Conservation (phyloP, 2,329 filamentous ascomycete species). For the Teratosphaeria zuluensis region DNA sequence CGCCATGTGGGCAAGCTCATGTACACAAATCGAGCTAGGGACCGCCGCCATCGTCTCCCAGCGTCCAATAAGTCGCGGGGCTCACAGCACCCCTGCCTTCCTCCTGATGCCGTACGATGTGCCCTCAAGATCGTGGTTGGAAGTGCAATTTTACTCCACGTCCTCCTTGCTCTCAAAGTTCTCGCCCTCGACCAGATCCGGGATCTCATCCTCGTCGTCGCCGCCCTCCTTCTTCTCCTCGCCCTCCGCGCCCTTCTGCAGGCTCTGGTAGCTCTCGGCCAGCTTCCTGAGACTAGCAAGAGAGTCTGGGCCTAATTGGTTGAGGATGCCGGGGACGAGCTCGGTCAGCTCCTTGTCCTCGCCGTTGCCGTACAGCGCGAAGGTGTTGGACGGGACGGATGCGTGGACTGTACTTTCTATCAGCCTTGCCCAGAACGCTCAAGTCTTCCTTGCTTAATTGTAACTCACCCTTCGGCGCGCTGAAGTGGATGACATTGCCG, state of each 20-base stretch:
- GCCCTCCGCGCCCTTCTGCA: slow-evolving; percentile 86
- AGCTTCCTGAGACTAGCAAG: slow-evolving; percentile 96
- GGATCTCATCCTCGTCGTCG: slow-evolving; percentile 68
- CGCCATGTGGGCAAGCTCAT: neutral
- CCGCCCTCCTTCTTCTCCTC: slow-evolving; percentile 61
- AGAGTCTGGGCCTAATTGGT: slow-evolving; percentile 97
- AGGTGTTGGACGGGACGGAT: slow-evolving; percentile 95
- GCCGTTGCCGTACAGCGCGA: slow-evolving; percentile 96
- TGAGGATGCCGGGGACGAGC: slow-evolving; percentile 97
- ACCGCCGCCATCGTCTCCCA: neutral
- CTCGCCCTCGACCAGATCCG: slow-evolving; percentile 91
- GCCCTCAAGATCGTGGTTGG: neutral
- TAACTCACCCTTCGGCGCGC: slow-evolving; percentile 82
- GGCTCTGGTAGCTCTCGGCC: slow-evolving; percentile 97
- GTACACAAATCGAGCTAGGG: neutral
- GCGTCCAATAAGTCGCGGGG: neutral
- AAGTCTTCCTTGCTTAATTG: slow-evolving; percentile 1
- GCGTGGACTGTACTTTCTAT: slow-evolving; percentile 64
- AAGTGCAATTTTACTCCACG: slow-evolving; percentile 61
- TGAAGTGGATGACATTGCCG: slow-evolving; percentile 99
- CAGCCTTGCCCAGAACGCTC: neutral
- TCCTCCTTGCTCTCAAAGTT: slow-evolving; percentile 85
- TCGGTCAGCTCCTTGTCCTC: slow-evolving; percentile 99
- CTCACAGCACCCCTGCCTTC: neutral
- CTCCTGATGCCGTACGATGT: neutral